Evolutionary conservation across 1,284 basidiomycete species (phyloP), one percentile per base, ranked within the genome.

Genomic region (Moniliella sp.): DNA sequence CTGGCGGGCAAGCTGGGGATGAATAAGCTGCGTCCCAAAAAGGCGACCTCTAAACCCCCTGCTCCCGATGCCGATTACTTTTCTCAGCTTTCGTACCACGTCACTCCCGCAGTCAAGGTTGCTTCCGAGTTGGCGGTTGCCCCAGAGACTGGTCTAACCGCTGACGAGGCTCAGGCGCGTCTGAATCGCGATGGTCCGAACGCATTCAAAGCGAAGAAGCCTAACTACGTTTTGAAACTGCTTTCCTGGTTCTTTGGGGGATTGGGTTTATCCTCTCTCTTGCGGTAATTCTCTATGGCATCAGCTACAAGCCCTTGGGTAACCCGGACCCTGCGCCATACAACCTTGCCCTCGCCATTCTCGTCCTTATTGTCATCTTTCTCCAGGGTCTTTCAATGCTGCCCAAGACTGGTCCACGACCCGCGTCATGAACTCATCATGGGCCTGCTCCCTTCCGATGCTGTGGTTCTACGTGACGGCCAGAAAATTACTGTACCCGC

Each of bases 401-500:
- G 66, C 63, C 62, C 65, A 66, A 43, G 37, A 42, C 25, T 46
- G 27, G 15, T 43, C 34, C 7, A 42, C 44, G 2, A 27, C 32
- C 19, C 39, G 44, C 19, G 39, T 50, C 21, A 53, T 53, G 50
- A 12, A 14, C 15, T 69, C 27, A 69, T 69, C 31, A 18, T 7
- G 3, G 23, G 25, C 10, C 15, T 27, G 31, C 25, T 26, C 8
- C 31, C 31, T 10, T 11, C 9, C 15, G 66, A 67, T 67, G 7
- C 67, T 64, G 8, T 59, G 58, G 73, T 74, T 30, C 63, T 76
- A 32, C 70, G 75, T 25, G 71, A 73, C 38, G 69, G 70, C 3
- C 63, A 66, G 4, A 67, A 75, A 38, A 53, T 58, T 25, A 67
- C 66, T 2, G 66, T 75, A 33, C 69, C 73, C 15, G 74, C 74